Base-by-base conservation (phyloP, 2,329 filamentous ascomycete genomes). In the Diaporthe citriasiana region DNA sequence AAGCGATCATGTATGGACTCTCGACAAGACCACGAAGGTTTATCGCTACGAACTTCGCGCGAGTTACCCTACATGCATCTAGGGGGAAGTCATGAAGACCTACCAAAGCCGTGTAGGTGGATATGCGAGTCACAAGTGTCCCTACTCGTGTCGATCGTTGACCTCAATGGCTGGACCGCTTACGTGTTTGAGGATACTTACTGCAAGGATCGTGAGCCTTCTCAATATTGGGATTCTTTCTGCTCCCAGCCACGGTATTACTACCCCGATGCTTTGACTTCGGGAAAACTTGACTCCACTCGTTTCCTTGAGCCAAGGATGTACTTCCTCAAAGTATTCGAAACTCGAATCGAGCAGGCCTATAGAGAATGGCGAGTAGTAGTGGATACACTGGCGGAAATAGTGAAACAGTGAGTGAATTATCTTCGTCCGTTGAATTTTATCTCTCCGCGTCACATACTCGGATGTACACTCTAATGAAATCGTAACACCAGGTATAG, bases 101-200 rank as follows among this genome's bases (percentile, higher is more conserved):
- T 5, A 56, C 6, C 47, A 9, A 33, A 35, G 13, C 12, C 9
- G 42, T 19, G 10, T 5, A 45, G 69, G n/a, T 60, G 56, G 30
- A 51, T 71, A n/a, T 40, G 47, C n/a, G 69, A 60, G 17, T 40
- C 69, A 2, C 69, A 71, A 60, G 25, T 71, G 19, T 71, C 69
- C 4, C 25, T 51, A 5, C 30, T 47, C 9, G 38, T 71, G 1
- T 71, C 69, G 0, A 50, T 60, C 1, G 38, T 71, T 27, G 55
- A 71, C 22, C 0, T 15, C 5, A 3, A 50, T 1, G 45, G 69
- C 19, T 71, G 69, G 69, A 71, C 30, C 30, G 69, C 55, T 3
- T 71, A 71, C 7, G n/a, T 12, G 1, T 71, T 71, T 1, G 55
- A 71, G 19, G 69, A 71, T 3, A 60, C 55, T 6, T 71, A 60